A percentile compares a stretch with the other conserved stretches of the same genome.
phyloP scores from a whole-genome alignment of 176 grass and related monocot species.

The Luzula sylvatica region DNA sequence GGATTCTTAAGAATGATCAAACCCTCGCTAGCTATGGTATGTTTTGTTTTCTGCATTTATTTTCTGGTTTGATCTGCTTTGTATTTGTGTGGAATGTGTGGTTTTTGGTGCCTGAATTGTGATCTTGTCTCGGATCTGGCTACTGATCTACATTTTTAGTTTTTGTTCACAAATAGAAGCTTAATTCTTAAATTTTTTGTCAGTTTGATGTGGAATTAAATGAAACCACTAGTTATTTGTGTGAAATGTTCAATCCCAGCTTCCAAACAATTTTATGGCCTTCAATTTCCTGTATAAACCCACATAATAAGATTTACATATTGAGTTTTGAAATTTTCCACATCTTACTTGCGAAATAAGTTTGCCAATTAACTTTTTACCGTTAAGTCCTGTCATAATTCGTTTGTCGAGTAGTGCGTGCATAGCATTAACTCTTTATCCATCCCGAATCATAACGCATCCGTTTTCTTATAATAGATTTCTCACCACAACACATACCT shows the following conservation, averaged over 20 bases:
- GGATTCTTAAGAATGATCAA: slow-evolving; percentile 91
- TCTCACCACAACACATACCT: too few relatives aligned
- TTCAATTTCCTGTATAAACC: too few relatives aligned
- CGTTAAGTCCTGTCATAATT: too few relatives aligned
- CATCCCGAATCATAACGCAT: too few relatives aligned
- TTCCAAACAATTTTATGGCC: too few relatives aligned
- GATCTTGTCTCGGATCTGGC: background rate
- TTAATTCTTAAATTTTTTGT: slow-evolving; percentile 4
- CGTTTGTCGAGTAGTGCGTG: too few relatives aligned
- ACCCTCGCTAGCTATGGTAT: slow-evolving; percentile 88
- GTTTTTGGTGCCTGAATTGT: background rate
- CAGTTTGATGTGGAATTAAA: background rate
- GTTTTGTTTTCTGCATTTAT: background rate
- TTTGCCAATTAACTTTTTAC: too few relatives aligned
- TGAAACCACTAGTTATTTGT: background rate
- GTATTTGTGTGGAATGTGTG: background rate
- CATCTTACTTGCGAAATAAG: too few relatives aligned
- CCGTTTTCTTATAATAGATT: too few relatives aligned
- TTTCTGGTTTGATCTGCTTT: background rate
- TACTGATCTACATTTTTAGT: background rate
- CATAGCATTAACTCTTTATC: too few relatives aligned
- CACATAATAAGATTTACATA: too few relatives aligned
- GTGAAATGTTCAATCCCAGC: slow-evolving; percentile 11
- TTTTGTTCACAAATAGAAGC: background rate
- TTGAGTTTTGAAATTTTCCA: too few relatives aligned